Evolutionary conservation across 306 rosid species (phyloP).

Genomic region (Trifolium pratense): DNA sequence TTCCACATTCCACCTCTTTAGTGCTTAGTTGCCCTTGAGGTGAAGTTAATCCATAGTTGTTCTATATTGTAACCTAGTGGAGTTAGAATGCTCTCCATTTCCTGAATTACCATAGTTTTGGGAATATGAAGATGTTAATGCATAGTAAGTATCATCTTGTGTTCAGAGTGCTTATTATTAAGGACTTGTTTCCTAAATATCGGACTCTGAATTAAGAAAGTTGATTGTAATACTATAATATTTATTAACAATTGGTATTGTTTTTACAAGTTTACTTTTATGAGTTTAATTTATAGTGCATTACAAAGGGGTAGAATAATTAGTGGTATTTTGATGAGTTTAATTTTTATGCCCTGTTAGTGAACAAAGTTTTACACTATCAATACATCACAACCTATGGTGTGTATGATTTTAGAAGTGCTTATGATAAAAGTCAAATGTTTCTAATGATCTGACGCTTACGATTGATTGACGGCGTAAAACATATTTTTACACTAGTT

Average conservation of each 20-base stretch:
- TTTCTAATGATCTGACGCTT: not conserved
- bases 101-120: not conserved
- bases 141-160: slow-evolving; percentile 1
- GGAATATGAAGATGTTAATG: not conserved
- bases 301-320: not conserved
- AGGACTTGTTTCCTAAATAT: not conserved
- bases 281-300: not conserved
- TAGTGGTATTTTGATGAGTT: not conserved
- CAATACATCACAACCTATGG: not conserved
- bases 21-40: slow-evolving; percentile 27
- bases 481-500: no score
- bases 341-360: not conserved
- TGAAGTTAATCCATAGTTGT: slow-evolving; percentile 2
- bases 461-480: not conserved
- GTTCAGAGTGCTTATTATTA: slow-evolving; percentile 7
- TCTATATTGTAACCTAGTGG: not conserved
- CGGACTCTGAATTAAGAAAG: not conserved
- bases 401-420: no score
- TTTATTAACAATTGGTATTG: not conserved
- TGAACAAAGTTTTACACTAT: not conserved
- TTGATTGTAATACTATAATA: not conserved
- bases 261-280: not conserved
- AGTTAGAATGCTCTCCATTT: not conserved
- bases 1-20: slow-evolving; percentile 9
- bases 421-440: not conserved